Base-by-base conservation (phyloP, 176 grass and related monocot species). In the Carex scoparia region DNA sequence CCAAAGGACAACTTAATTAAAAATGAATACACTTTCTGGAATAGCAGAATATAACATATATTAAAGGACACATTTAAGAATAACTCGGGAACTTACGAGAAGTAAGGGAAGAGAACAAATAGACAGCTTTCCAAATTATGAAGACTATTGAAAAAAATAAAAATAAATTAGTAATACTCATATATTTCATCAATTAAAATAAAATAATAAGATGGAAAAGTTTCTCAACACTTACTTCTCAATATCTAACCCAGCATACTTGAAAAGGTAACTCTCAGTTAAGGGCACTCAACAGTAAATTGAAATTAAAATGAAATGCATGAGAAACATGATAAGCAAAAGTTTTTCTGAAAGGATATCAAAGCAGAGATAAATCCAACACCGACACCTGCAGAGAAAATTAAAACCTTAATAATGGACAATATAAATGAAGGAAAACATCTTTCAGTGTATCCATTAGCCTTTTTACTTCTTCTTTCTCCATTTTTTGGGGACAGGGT, bases 101-200 rank as follows among this genome's bases (percentile, higher is more conserved):
- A 98, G 33, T 98, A 98, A 42, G 96, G 96, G 80, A 98, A 98
- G 81, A 98, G 96, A 87, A 98, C 96, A 85, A 98, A 95, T 70
- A 98, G 89, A 76, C 96, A 98, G 91, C 96, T 93, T 85, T 98
- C 96, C 93, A 98, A 94, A 80, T 98, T 95, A 79, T 98, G 91
- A 87, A 98, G 88, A 84, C 96, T 98, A 81, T 9, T 8, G 61
- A 38, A 35, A 81, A 62, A 62, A 90, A 81, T 4, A 85, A 54
- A 85, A 86, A 79, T 5, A 85, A 61, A 49, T 63, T 84, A 87
- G 16, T 32, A 71, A 82, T 59, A 71, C 77, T 68, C 28, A 18
- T 16, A 83, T 74, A 38, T 88, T 81, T 42, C 31, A 73, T 79
- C 49, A 79, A 88, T 40, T 74, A 86, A 56, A 3, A 77, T 35